Conservation (phyloP, 2,329 filamentous ascomycete genomes). For the Fusarium veterinarium region DNA sequence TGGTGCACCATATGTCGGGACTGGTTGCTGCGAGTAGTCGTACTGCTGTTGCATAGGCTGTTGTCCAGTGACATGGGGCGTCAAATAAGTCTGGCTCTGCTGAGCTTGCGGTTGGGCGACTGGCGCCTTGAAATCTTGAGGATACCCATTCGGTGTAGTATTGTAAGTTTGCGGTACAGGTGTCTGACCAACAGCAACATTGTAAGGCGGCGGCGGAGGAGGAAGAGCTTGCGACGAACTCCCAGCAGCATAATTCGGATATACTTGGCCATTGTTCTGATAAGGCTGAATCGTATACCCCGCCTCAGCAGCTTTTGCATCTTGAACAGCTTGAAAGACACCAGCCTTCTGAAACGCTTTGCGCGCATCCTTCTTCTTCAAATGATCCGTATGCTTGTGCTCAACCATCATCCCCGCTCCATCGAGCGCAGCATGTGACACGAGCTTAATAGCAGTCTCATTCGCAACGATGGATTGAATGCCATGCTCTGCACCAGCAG, state of each 20-base stretch:
- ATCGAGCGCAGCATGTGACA: conserved; percentile 52
- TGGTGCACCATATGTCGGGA: not conserved
- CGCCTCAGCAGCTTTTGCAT: conserved; percentile 46
- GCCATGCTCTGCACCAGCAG: conserved; percentile 51
- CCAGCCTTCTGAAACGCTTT: conserved; percentile 50
- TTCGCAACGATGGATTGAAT: conserved; percentile 45
- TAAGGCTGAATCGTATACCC: conserved; percentile 35
- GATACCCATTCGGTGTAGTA: not conserved
- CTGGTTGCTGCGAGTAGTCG: not conserved
- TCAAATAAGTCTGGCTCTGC: not conserved
- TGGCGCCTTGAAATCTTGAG: conserved; percentile 15
- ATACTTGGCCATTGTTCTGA: conserved; percentile 7
- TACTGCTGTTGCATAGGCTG: conserved; percentile 1
- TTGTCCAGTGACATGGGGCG: not conserved
- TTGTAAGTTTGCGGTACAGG: not conserved
- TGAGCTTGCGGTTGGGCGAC: not conserved
- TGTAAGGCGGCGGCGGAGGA: conserved; percentile 32
- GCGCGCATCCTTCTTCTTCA: conserved; percentile 50
- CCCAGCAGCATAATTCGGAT: not conserved
- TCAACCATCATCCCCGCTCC: conserved; percentile 51
- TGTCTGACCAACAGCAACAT: not conserved
- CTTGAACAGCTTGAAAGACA: conserved; percentile 47
- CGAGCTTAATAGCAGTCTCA: conserved; percentile 51
- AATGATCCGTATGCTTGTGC: conserved; percentile 49
- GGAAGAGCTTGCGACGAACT: conserved; percentile 9